Evolutionary conservation across 495 filamentous ascomycete species (phyloP).

Genomic region (Aspergillus cristatus): DNA sequence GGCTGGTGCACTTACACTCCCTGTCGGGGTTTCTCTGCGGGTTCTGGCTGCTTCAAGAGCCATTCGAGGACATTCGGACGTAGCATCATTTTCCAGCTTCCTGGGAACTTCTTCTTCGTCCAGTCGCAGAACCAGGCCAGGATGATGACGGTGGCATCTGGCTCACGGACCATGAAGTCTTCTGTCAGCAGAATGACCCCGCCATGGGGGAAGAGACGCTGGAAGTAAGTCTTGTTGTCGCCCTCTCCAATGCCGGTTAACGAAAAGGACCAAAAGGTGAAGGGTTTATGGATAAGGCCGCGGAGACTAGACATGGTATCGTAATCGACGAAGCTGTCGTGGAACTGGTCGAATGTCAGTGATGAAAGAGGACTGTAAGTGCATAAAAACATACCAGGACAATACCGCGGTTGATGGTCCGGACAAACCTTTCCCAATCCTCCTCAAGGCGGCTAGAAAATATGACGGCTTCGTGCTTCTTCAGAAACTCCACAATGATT

Average conservation of each 20-base stretch:
- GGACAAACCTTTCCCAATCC: constrained; percentile 33
- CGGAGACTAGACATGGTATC: constrained; percentile 20
- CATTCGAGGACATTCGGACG: constrained; percentile 32
- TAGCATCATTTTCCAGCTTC: constrained; percentile 32
- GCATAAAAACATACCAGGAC: constrained; percentile 25
- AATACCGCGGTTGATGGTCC: constrained; percentile 23
- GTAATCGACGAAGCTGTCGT: constrained; percentile 26
- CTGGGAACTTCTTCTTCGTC: constrained; percentile 11
- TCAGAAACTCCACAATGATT: constrained; percentile 18
- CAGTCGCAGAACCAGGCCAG: constrained; percentile 46
- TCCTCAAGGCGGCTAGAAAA: constrained; percentile 20
- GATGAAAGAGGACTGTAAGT: not conserved
- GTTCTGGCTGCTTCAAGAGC: constrained; percentile 17
- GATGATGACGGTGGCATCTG: constrained; percentile 39
- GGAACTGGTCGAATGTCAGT: constrained; percentile 25
- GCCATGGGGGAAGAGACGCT: constrained; percentile 50
- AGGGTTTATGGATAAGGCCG: constrained; percentile 10
- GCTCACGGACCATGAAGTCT: constrained; percentile 47
- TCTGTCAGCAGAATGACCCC: constrained; percentile 53
- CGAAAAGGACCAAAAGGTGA: constrained; percentile 32
- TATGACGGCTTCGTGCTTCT: constrained; percentile 19
- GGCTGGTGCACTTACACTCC: constrained; percentile 23
- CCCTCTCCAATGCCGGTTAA: constrained; percentile 18
- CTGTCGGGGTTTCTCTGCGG: constrained; percentile 4
- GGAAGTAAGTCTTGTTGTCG: constrained; percentile 15